Conservation (phyloP, 495 filamentous ascomycete species). For the Pyrenopolyporus hunteri region DNA sequence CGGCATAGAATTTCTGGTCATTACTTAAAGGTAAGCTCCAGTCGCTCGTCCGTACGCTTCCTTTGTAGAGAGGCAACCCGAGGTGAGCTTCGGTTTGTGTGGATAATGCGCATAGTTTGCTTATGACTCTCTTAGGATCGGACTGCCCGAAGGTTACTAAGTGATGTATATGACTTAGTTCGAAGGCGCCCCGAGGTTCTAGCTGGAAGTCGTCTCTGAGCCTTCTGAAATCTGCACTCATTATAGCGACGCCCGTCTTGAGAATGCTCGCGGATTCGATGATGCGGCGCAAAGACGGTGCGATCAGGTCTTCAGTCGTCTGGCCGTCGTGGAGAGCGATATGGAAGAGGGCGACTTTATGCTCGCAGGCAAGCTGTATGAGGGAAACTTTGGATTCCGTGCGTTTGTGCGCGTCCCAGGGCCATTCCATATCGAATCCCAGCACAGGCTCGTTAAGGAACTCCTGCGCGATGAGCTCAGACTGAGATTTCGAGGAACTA, state of each 20-base stretch:
- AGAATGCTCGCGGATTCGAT: slow-evolving; percentile 65
- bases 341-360: slow-evolving; percentile 73
- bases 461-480: slow-evolving; percentile 52
- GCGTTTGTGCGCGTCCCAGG: slow-evolving; percentile 47
- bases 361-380: slow-evolving; percentile 72
- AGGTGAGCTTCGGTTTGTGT: slow-evolving; percentile 68
- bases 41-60: slow-evolving; percentile 64
- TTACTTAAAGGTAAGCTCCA: slow-evolving; percentile 64
- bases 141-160: slow-evolving; percentile 62
- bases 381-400: slow-evolving; percentile 64
- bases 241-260: slow-evolving; percentile 69
- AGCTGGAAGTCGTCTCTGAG: slow-evolving; percentile 64
- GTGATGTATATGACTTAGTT: slow-evolving; percentile 71
- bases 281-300: slow-evolving; percentile 65
- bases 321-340: slow-evolving; percentile 60
- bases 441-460: slow-evolving; percentile 68
- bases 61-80: slow-evolving; percentile 68
- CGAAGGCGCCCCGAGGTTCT: slow-evolving; percentile 63
- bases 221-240: slow-evolving; percentile 68
- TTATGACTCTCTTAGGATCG: slow-evolving; percentile 55
- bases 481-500: slow-evolving; percentile 36
- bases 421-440: slow-evolving; percentile 82
- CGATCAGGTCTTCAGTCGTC: slow-evolving; percentile 58
- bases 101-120: slow-evolving; percentile 60
- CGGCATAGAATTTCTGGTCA: slow-evolving; percentile 68